Evolutionary conservation across 352 stramenopile genomes (phyloP).

Genomic region (Pythium sukuiense): DNA sequence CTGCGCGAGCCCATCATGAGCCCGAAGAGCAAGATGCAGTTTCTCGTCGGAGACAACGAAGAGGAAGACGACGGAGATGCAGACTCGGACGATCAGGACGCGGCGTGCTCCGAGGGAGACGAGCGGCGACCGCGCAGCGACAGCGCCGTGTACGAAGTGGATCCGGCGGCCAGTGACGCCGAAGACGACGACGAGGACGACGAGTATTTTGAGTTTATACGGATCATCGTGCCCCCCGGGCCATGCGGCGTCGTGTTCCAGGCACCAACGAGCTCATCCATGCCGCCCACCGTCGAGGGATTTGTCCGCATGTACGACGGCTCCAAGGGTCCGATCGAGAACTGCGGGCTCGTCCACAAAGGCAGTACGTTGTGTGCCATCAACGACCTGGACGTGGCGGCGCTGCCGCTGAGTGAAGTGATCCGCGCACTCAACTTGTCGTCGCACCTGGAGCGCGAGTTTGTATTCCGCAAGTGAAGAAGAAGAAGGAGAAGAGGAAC

Average conservation of each 20-base stretch:
- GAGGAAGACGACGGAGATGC: slow-evolving; percentile 13
- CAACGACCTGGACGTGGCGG: slow-evolving; percentile 76
- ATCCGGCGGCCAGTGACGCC: slow-evolving; percentile 11
- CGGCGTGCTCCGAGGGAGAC: slow-evolving; percentile 17
- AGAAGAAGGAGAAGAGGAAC: not conserved
- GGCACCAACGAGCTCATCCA: slow-evolving; percentile 32
- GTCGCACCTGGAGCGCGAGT: slow-evolving; percentile 66
- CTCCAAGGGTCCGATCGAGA: slow-evolving; percentile 73
- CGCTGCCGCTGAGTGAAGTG: slow-evolving; percentile 66
- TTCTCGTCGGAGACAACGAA: slow-evolving; percentile 37
- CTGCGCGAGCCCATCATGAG: slow-evolving; percentile 70
- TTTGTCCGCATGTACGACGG: slow-evolving; percentile 72
- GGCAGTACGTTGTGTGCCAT: slow-evolving; percentile 75
- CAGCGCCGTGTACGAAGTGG: slow-evolving; percentile 21
- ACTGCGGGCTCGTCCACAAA: slow-evolving; percentile 58
- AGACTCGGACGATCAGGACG: slow-evolving; percentile 15
- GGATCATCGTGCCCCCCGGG: slow-evolving; percentile 72
- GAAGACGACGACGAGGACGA: slow-evolving; percentile 44
- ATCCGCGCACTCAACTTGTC: slow-evolving; percentile 72
- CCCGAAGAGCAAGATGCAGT: slow-evolving; percentile 65
- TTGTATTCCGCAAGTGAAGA: slow-evolving; percentile 68
- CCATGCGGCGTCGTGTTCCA: slow-evolving; percentile 74
- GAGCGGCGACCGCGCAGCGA: slow-evolving; percentile 17
- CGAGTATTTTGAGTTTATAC: slow-evolving; percentile 72
- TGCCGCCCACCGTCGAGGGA: slow-evolving; percentile 63